Evolutionary conservation across 139 green algal species (phyloP).

Genomic region (Gonium pectorale): DNA sequence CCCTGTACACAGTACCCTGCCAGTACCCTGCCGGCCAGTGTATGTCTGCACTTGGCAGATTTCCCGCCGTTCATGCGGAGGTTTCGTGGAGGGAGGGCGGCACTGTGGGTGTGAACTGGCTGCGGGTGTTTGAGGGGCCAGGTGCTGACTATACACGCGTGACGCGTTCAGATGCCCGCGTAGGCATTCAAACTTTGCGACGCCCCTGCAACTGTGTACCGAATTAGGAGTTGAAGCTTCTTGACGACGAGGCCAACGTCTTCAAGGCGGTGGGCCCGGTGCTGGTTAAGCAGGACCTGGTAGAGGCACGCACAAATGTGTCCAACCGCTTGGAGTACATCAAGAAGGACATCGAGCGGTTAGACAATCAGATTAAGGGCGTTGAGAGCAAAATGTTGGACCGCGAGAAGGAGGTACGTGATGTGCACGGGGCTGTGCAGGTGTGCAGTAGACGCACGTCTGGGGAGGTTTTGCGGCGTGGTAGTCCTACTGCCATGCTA

Average conservation of each 20-base stretch:
- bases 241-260: constrained; percentile 84
- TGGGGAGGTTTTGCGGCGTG: too few species aligned
- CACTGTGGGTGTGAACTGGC: too few species aligned
- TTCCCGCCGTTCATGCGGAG: too few species aligned
- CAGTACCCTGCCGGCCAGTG: too few species aligned
- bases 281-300: constrained; percentile 84
- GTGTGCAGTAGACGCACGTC: neutral
- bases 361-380: constrained; percentile 61
- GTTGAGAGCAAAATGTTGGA: constrained; percentile 64
- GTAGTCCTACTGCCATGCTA: too few species aligned
- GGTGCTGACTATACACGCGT: too few species aligned
- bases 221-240: constrained; percentile 80
- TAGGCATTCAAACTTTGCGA: too few species aligned
- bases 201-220: neutral
- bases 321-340: constrained; percentile 92
- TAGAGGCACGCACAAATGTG: constrained; percentile 92
- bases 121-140: too few species aligned
- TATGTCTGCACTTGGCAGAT: too few species aligned
- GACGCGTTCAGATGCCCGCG: too few species aligned
- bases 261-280: constrained; percentile 93
- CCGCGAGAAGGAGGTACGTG: constrained; percentile 63
- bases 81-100: too few species aligned
- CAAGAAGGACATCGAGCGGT: constrained; percentile 62
- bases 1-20: too few species aligned
- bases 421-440: neutral